These are phyloP conservation scores for Danielozyma ontarioensis DNA, from an alignment of 805 yeast genomes.

Conservation along the genomic window DNA sequence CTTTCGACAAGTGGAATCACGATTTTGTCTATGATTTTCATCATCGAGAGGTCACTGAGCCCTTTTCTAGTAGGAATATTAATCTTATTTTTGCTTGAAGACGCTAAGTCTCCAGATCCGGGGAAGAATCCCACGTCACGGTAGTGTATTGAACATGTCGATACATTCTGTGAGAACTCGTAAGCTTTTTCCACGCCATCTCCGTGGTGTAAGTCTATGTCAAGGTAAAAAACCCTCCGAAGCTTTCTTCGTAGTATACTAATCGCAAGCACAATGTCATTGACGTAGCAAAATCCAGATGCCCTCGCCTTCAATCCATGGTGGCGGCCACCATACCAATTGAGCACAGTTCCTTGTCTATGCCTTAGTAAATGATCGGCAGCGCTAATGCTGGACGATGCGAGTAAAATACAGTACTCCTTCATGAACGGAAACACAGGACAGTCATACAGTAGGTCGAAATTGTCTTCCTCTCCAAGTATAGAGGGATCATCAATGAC, in stretches of 20 bases:
- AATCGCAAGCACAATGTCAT: conserved; percentile 61
- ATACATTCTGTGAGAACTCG: conserved; percentile 47
- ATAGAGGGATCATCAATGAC: neutral
- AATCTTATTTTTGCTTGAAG: conserved; percentile 34
- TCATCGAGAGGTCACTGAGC: conserved; percentile 41
- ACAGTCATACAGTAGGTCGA: conserved; percentile 59
- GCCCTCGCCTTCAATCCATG: conserved; percentile 54
- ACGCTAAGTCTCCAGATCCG: conserved; percentile 50
- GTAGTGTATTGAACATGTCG: conserved; percentile 61
- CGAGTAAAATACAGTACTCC: conserved; percentile 43
- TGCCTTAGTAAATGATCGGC: conserved; percentile 29
- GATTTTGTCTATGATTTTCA: conserved; percentile 32
- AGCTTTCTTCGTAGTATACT: conserved; percentile 43
- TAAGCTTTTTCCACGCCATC: conserved; percentile 75
- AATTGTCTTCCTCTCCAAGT: conserved; percentile 15
- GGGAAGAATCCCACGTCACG: conserved; percentile 68
- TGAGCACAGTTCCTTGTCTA: conserved; percentile 41
- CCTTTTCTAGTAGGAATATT: conserved; percentile 61
- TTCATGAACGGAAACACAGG: conserved; percentile 52
- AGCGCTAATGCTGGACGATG: conserved; percentile 56
- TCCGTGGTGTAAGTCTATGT: conserved; percentile 75
- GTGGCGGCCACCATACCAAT: conserved; percentile 81
- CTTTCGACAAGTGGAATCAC: conserved; percentile 36
- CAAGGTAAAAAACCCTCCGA: conserved; percentile 53
- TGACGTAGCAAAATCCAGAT: conserved; percentile 69